phyloP scores from a whole-genome alignment of 2,329 filamentous ascomycete genomes.

The Cladosporium sp. region DNA sequence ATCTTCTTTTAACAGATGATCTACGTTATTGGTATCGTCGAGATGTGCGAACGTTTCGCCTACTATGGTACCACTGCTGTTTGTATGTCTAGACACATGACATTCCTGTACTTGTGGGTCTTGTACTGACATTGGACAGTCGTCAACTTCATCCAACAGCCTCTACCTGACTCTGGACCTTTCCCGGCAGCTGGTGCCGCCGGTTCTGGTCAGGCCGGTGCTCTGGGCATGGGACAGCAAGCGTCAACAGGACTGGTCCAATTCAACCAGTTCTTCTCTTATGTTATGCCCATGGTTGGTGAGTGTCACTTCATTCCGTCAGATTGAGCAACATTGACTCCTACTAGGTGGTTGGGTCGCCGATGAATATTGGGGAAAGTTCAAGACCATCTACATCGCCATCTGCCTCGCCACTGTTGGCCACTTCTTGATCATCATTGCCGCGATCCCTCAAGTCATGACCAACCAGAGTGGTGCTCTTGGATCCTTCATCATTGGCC shows the following conservation, averaged over 20 bases:
- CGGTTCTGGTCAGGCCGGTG: slow-evolving; percentile 41
- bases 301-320: neutral
- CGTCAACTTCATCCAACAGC: slow-evolving; percentile 53
- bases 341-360: slow-evolving; percentile 52
- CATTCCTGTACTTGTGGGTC: slow-evolving; percentile 36
- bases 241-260: slow-evolving; percentile 48
- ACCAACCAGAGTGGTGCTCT: slow-evolving; percentile 60
- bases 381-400: slow-evolving; percentile 69
- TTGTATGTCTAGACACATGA: slow-evolving; percentile 24
- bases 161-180: slow-evolving; percentile 32
- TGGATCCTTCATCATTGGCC: slow-evolving; percentile 62
- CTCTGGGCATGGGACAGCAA: slow-evolving; percentile 44
- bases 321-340: neutral
- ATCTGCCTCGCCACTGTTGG: slow-evolving; percentile 65
- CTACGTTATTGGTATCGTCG: slow-evolving; percentile 53
- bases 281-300: slow-evolving; percentile 48
- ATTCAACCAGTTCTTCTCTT: slow-evolving; percentile 54
- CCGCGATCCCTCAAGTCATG: slow-evolving; percentile 66
- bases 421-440: slow-evolving; percentile 66
- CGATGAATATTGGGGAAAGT: slow-evolving; percentile 70
- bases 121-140: slow-evolving; percentile 31
- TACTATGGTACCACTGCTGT: slow-evolving; percentile 48
- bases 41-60: slow-evolving; percentile 54
- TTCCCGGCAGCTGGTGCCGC: slow-evolving; percentile 17
- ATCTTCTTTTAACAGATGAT: slow-evolving; percentile 39